Evolutionary conservation across 2,329 filamentous ascomycete genomes (phyloP), one percentile per base, ranked within the genome.

Genomic region (Penicillium occitanis): DNA sequence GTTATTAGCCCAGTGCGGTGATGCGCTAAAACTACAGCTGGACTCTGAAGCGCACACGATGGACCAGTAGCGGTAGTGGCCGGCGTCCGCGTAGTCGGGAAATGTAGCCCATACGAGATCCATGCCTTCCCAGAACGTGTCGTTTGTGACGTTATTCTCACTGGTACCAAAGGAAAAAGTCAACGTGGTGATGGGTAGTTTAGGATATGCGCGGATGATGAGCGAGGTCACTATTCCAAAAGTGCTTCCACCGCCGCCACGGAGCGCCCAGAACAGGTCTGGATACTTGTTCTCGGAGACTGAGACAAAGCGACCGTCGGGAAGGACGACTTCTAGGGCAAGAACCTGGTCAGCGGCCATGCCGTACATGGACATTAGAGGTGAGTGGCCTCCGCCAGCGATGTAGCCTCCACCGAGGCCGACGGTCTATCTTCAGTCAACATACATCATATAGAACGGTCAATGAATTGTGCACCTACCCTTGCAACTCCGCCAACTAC

Each of bases 381-480:
- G 77, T 0, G 81, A 83, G 70, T 88, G 86, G 0, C 88, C 88
- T 14, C 86, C 88, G 5, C 86, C 87, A 71, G 87, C 85, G 5
- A 80, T 83, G 69, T 85, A 90, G 1, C 88, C 87, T 14, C 87
- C 88, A 1, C 86, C 87, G 4, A 89, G 86, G 0, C 82, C 84
- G 17, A 51, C 22, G 55, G 55, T 55, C 55, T 81, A 19, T 37
- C 35, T 5, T 35, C 25, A 22, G 30, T 61, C 59, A 61, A 28
- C 37, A 13, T 61, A 28, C 37, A 51, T 51, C 59, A 61, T 61
- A 30, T 14, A 61, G 44, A 51, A 33, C 13, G 10, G 33, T 11
- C 1, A 2, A 6, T 22, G 14, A 10, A 28, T 40, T n/a, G 44
- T 50, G 28, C 28, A 37, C 59, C 6, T 2, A 61, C 59, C 17